Evolutionary conservation across 2,329 filamentous ascomycete species (phyloP), one percentile per base, ranked within the genome.

Genomic region (Penicillium sp.): DNA sequence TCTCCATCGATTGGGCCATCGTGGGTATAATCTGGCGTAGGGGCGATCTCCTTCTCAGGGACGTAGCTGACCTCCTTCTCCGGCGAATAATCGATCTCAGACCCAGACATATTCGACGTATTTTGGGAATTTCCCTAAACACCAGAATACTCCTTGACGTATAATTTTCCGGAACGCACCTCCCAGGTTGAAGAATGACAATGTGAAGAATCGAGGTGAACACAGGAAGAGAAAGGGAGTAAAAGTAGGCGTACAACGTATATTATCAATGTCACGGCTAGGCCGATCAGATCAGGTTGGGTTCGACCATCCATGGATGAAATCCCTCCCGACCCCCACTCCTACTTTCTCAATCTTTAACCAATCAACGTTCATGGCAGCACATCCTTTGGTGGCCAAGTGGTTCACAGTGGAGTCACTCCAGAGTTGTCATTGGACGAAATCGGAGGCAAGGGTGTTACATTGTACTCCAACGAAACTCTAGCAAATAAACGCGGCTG

Each of bases 1-100:
- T 79, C 72, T 12, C 80, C 64, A n/a, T 53, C 49, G 1, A 44
- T 19, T 13, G 49, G 55, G 13, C 42, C 55, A 48, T 57, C 55
- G 9, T 41, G 4, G 23, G 12, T 66, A 59, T 66, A 60, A 36
- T 71, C 70, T 43, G 73, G 68, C 4, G 65, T 58, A 13, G 63
- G 50, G 15, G 58, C 49, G 13, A 63, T 44, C 48, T 73, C 69
- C 57, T 73, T 72, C 43, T 73, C 67, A 23, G 63, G 51, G 19
- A 48, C 19, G 10, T 60, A 36, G 23, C 21, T 5, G 36, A 23
- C 21, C 19, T 49, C 35, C 35, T 54, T 54, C 33, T 54, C 35
- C 25, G 41, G 36, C 6, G 23, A 45, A 35, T 25, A 31, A 19
- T 15, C 21, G 10, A 41, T 29, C 23, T 25, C 43, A 31, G 23